phyloP scores from a whole-genome alignment of 257 asterid species.

The Solanum acaule region DNA sequence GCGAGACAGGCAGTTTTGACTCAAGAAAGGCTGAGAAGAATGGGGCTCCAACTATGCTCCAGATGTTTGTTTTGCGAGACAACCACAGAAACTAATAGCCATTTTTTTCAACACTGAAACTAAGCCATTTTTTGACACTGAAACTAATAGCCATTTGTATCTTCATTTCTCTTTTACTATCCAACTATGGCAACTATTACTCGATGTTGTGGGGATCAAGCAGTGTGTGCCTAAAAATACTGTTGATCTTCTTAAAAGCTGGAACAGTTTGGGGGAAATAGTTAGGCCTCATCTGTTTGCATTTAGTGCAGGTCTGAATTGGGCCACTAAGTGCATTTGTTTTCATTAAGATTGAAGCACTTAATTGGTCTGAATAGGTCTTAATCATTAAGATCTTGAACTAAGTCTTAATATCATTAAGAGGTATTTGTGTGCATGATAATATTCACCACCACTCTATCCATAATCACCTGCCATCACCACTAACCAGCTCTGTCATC shows the following conservation, averaged over 20 bases:
- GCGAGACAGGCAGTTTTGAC: background rate
- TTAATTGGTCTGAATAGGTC: background rate
- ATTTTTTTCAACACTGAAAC: background rate
- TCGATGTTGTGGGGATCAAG: background rate
- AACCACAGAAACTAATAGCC: background rate
- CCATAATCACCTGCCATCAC: background rate
- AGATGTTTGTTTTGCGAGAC: background rate
- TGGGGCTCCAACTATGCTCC: background rate
- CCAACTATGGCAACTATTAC: background rate
- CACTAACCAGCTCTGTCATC: background rate
- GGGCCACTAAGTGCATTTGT: background rate
- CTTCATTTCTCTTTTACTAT: background rate
- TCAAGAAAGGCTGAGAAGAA: background rate
- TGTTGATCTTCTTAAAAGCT: background rate
- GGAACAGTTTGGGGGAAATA: background rate
- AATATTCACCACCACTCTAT: background rate
- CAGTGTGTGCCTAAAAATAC: background rate
- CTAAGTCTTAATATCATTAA: background rate
- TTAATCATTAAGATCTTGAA: background rate
- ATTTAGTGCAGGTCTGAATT: background rate
- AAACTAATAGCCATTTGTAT: background rate
- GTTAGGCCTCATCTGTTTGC: background rate
- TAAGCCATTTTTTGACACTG: background rate
- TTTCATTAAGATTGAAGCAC: background rate
- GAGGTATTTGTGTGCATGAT: background rate